Evolutionary conservation across 2,329 filamentous ascomycete species (phyloP).

Genomic region (Trichoderma aggressivum): DNA sequence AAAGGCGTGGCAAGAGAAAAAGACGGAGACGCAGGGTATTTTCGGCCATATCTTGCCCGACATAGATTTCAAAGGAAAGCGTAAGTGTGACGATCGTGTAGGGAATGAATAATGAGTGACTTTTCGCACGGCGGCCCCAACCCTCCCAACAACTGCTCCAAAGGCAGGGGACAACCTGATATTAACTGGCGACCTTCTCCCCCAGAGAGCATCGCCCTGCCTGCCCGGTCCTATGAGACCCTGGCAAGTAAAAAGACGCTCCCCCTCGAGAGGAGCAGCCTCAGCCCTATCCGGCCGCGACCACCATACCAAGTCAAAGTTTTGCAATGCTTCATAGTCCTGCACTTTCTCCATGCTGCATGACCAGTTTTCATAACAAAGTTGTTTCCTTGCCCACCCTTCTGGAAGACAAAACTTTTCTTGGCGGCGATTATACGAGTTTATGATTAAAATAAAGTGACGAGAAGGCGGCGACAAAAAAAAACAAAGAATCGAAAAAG

Average conservation of each 20-base stretch:
- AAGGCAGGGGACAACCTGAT: conserved; percentile 23
- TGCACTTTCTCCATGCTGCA: conserved; percentile 32
- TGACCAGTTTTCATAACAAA: conserved; percentile 37
- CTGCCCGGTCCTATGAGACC: neutral
- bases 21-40: conserved; percentile 19
- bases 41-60: conserved; percentile 22
- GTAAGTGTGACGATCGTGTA: conserved; percentile 20
- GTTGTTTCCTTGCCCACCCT: conserved; percentile 31
- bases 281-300: conserved; percentile 1
- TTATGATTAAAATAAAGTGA: conserved; percentile 40
- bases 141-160: conserved; percentile 19
- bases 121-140: conserved; percentile 9
- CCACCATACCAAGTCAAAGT: conserved; percentile 13
- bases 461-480: conserved; percentile 35
- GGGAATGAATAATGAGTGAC: conserved; percentile 19
- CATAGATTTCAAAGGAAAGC: conserved; percentile 23
- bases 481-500: conserved; percentile 41
- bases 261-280: neutral
- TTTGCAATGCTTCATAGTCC: conserved; percentile 28
- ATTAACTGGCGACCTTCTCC: conserved; percentile 16
- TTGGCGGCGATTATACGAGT: conserved; percentile 37
- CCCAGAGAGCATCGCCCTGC: conserved; percentile 22
- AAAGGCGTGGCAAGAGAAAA: conserved; percentile 26
- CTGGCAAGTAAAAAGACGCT: neutral
- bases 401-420: conserved; percentile 34